Percentiles rank a stretch among this genome's conserved stretches.
These are phyloP conservation scores for Neocatenulostroma microsporum DNA, from an alignment of 2,329 filamentous ascomycete genomes.

Conservation along the genomic window DNA sequence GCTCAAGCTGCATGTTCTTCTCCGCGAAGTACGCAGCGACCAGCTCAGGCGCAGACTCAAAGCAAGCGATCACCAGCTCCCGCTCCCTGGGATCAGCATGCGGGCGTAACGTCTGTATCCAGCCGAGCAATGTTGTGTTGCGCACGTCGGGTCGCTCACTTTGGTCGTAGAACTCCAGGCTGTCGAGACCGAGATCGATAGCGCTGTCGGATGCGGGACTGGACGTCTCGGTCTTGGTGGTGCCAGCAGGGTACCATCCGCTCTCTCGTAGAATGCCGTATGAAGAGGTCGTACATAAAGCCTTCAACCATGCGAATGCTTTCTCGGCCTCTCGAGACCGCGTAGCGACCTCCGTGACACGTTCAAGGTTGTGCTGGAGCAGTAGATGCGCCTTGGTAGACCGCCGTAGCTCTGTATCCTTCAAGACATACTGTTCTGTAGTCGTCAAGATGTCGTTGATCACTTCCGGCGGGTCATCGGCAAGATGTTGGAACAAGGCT, in stretches of 20 bases:
- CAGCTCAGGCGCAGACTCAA: constrained; percentile 74
- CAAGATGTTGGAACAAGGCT: constrained; percentile 66
- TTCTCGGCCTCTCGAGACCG: constrained; percentile 47
- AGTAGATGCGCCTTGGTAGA: constrained; percentile 52
- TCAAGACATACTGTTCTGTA: constrained; percentile 62
- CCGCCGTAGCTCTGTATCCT: constrained; percentile 65
- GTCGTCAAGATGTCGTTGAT: constrained; percentile 66
- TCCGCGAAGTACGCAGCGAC: constrained; percentile 82
- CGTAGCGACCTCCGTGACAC: constrained; percentile 52
- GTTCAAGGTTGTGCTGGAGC: constrained; percentile 34
- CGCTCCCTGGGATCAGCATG: constrained; percentile 75
- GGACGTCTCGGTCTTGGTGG: constrained; percentile 32
- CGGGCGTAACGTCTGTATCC: constrained; percentile 70
- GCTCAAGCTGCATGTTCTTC: constrained; percentile 75
- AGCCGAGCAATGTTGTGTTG: constrained; percentile 70
- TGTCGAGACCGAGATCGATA: constrained; percentile 61
- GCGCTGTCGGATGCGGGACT: constrained; percentile 30
- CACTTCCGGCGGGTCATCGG: constrained; percentile 67
- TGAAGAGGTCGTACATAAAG: constrained; percentile 64
- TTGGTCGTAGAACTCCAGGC: constrained; percentile 57
- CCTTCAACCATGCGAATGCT: constrained; percentile 66
- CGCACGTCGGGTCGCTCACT: constrained; percentile 58
- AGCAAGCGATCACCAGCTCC: constrained; percentile 72
- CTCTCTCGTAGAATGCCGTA: constrained; percentile 68
- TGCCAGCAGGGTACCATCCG: constrained; percentile 74